Percentiles rank a stretch among this genome's conserved stretches.
Evolutionary conservation across 257 asterid species (phyloP).

Genomic region (Fraxinus americana): DNA sequence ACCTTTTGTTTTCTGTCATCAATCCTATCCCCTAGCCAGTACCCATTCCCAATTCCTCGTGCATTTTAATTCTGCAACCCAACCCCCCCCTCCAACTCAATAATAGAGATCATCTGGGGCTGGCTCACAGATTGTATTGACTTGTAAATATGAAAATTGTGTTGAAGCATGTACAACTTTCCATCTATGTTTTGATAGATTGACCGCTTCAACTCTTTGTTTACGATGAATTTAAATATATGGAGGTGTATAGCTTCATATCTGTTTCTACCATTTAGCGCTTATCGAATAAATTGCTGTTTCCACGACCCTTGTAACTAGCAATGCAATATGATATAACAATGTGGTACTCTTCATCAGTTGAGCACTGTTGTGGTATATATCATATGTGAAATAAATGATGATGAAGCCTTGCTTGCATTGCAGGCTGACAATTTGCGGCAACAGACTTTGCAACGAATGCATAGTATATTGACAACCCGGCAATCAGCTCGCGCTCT

Average conservation of each 20-base stretch:
- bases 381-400: neutral
- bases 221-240: too few relatives aligned
- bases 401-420: neutral
- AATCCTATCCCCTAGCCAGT: neutral
- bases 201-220: too few relatives aligned
- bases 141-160: neutral
- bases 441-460: conserved; percentile 90
- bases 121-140: neutral
- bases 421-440: conserved; percentile 90
- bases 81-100: too few relatives aligned
- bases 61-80: too few relatives aligned
- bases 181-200: neutral
- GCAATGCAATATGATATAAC: too few relatives aligned
- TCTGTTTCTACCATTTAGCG: too few relatives aligned
- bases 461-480: conserved; percentile 88
- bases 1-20: conserved; percentile 4
- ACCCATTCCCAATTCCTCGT: neutral
- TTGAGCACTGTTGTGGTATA: too few relatives aligned
- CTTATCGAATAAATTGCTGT: too few relatives aligned
- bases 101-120: neutral
- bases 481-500: conserved; percentile 96
- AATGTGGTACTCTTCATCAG: too few relatives aligned
- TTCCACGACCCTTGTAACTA: too few relatives aligned
- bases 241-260: too few relatives aligned
- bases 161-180: neutral